Base-by-base conservation (phyloP, 495 filamentous ascomycete species). In the Aspergillus sparsus region DNA sequence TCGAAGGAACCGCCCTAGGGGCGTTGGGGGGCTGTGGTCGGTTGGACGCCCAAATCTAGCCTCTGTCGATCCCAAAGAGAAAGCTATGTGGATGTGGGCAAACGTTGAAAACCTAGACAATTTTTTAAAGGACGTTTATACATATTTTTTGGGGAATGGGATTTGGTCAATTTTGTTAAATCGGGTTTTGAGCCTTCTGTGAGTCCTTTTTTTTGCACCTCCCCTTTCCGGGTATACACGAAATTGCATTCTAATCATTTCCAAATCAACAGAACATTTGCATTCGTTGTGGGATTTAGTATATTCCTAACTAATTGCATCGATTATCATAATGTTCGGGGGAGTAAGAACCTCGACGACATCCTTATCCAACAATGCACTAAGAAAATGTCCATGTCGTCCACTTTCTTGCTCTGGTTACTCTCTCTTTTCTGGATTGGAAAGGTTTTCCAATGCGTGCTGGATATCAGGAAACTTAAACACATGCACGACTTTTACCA, bases 51-150 rank as follows among this genome's bases (percentile, higher is more conserved):
- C 77, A 36, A 64, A 78, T 51, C 62, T 88, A 68, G 72, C 75
- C 52, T 62, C 85, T 65, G 72, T 80, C 37, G 85, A 87, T 66
- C 87, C 88, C 11, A 89, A 87, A 73, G 86, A 92, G 65, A 90
- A 86, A 71, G 93, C 94, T 4, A 87, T 96, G 82, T 98, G 93
- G 89, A 87, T 88, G 68, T 98, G 94, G 92, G 89, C 90, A 57
- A 97, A 97, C 67, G 90, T 96, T 34, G 84, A 87, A 46, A 94
- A 98, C 68, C 76, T 98, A 58, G 94, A 98, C 71, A 88, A 86
- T 60, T 98, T 97, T 71, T 82, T 98, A 47, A 81, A 83, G 62
- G 89, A 96, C 55, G 93, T 97, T 27, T 98, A 98, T 71, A 80
- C 87, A 44, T 98, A 98, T 68, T 98, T 89, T 71, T 73, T 85